Conservation (phyloP, 1,139 yeast genomes). For the Eremothecium sinecaudum region DNA sequence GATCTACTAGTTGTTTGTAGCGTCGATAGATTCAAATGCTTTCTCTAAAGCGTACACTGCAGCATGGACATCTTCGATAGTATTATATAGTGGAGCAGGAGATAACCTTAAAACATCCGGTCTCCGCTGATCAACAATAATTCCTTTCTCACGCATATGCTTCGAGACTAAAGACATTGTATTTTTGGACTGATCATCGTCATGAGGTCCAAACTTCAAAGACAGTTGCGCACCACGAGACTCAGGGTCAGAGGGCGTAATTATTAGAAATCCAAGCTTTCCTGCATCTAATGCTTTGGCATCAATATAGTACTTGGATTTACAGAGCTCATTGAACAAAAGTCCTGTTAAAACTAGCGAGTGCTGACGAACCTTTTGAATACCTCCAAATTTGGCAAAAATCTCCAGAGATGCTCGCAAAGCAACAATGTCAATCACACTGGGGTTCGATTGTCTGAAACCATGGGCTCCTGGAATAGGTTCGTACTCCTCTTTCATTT, state of each 20-base stretch:
- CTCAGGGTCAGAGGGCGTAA: slow-evolving; percentile 53
- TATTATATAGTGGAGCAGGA: slow-evolving; percentile 75
- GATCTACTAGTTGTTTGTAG: no score
- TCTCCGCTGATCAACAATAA: slow-evolving; percentile 79
- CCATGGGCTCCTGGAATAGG: slow-evolving; percentile 81
- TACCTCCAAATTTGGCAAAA: slow-evolving; percentile 56
- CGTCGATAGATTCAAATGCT: slow-evolving; percentile 27
- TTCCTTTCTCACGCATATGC: slow-evolving; percentile 44
- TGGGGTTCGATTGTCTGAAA: slow-evolving; percentile 86
- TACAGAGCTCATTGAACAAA: slow-evolving; percentile 40
- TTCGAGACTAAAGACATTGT: slow-evolving; percentile 56
- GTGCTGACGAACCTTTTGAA: slow-evolving; percentile 45
- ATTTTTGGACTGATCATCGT: slow-evolving; percentile 32
- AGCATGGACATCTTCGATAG: slow-evolving; percentile 51
- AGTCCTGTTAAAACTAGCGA: slow-evolving; percentile 51
- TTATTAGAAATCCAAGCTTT: slow-evolving; percentile 45
- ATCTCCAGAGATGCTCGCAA: slow-evolving; percentile 56
- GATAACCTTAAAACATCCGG: slow-evolving; percentile 83
- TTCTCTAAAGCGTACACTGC: slow-evolving; percentile 41
- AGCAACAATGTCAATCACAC: slow-evolving; percentile 73
- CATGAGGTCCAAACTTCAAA: slow-evolving; percentile 50
- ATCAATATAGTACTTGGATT: slow-evolving; percentile 38
- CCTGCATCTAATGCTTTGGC: slow-evolving; percentile 15
- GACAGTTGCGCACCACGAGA: slow-evolving; percentile 77
- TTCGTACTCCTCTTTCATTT: slow-evolving; percentile 70